Conservation (phyloP, 805 yeast species). For the Crinitomyces ghanaensis region DNA sequence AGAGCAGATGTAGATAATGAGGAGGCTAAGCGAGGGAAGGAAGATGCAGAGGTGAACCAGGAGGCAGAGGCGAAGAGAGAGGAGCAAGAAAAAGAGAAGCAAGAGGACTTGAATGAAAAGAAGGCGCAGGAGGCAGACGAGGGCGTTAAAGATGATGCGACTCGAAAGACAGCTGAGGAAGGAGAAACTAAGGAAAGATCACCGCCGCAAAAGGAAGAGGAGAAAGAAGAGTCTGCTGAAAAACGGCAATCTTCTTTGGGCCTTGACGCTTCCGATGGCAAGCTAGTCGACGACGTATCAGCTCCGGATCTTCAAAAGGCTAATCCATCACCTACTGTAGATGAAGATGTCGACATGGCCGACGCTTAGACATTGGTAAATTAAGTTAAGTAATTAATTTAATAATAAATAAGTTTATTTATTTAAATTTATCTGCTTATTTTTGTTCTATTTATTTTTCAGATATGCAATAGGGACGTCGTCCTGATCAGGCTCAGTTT, state of each 20-base stretch:
- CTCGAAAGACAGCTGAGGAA: slow-evolving; percentile 2
- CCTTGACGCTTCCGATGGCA: too few species aligned
- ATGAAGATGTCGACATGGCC: too few species aligned
- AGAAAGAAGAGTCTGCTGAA: neutral
- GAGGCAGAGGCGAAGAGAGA: too few species aligned
- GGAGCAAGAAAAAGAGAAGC: neutral
- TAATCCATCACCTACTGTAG: too few species aligned
- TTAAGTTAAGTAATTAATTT: too few species aligned
- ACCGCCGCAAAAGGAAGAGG: slow-evolving; percentile 1
- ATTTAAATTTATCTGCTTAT: neutral
- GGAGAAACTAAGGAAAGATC: slow-evolving; percentile 1
- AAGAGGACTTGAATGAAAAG: neutral
- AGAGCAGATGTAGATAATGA: slow-evolving; percentile 3
- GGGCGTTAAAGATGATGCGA: slow-evolving; percentile 1
- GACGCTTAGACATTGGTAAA: too few species aligned
- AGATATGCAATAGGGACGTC: slow-evolving; percentile 2
- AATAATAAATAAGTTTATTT: neutral
- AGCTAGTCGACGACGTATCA: too few species aligned
- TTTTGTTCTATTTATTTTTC: slow-evolving; percentile 1
- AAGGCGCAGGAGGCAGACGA: slow-evolving; percentile 2
- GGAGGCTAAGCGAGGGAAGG: slow-evolving; percentile 6
- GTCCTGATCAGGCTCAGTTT: slow-evolving; percentile 11
- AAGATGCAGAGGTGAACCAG: slow-evolving; percentile 6
- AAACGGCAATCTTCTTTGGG: neutral
- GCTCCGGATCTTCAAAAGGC: too few species aligned